Percentiles rank a stretch among this genome's conserved stretches.
Evolutionary conservation across 1,284 basidiomycete genomes (phyloP).

Genomic region (Cutaneotrichosporon mucoides): DNA sequence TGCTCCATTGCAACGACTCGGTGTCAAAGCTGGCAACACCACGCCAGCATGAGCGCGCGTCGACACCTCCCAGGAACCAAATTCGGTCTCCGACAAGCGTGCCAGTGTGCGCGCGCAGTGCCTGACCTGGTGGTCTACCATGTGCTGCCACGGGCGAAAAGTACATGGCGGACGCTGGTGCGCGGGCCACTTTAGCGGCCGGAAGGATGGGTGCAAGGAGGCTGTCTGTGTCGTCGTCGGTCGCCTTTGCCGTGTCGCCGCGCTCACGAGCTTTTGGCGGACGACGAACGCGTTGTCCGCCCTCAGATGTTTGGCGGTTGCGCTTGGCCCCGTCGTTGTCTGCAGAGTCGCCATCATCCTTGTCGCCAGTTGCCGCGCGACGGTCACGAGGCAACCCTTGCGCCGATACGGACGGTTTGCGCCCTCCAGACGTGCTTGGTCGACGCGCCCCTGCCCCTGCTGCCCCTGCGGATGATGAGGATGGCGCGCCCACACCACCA

Average conservation of each 20-base stretch:
- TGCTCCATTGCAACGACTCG: constrained; percentile 86
- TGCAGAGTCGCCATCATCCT: constrained; percentile 12
- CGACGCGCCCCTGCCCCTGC: background rate
- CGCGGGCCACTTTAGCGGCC: constrained; percentile 21
- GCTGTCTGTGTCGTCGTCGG: constrained; percentile 2
- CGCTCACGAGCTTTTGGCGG: constrained; percentile 21
- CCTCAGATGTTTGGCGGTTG: constrained; percentile 2
- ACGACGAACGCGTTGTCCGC: constrained; percentile 3
- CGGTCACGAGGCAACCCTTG: background rate
- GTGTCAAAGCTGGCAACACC: constrained; percentile 84
- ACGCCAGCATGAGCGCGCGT: constrained; percentile 65
- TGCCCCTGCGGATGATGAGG: background rate
- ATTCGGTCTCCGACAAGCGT: constrained; percentile 74
- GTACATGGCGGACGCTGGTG: constrained; percentile 60
- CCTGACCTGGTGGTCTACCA: constrained; percentile 66
- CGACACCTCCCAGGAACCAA: constrained; percentile 87
- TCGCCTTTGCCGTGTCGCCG: constrained; percentile 7
- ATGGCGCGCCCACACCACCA: background rate
- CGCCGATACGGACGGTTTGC: constrained; percentile 4
- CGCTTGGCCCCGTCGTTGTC: constrained; percentile 6
- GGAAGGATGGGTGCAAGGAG: constrained; percentile 23
- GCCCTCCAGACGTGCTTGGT: constrained; percentile 7
- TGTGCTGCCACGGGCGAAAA: constrained; percentile 80
- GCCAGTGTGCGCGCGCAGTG: constrained; percentile 76
- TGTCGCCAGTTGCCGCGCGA: background rate